Conservation (phyloP, 768 basidiomycete species). For the Boletus vermiculosoides region DNA sequence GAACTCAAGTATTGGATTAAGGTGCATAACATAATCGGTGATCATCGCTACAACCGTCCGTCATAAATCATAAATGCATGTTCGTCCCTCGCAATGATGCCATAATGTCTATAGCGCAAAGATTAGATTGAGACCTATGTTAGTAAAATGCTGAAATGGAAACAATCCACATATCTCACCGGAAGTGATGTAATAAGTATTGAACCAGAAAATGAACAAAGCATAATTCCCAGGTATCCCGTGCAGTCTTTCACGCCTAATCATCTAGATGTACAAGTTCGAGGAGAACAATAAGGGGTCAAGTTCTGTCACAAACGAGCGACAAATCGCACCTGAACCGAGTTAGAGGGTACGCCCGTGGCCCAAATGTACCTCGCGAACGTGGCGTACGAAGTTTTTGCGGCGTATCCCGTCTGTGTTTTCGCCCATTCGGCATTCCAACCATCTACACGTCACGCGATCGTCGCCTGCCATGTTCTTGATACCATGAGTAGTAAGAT, state of each 20-base stretch:
- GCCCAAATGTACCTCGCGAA: slow-evolving; percentile 15
- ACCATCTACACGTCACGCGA: slow-evolving; percentile 7
- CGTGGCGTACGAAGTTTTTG: slow-evolving; percentile 16
- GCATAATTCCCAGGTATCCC: background rate
- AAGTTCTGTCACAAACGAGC: background rate
- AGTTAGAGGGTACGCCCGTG: background rate
- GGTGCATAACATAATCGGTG: no score
- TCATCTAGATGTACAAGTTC: background rate
- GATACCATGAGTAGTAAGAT: background rate
- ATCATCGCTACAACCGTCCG: no score
- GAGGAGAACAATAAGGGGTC: background rate
- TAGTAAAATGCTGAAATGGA: background rate
- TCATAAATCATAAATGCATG: no score
- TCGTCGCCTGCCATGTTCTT: fast-evolving
- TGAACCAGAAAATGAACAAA: background rate
- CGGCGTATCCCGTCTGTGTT: background rate
- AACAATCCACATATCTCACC: background rate
- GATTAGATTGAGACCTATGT: no score
- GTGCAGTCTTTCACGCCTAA: background rate
- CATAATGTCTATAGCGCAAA: no score
- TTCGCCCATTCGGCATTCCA: slow-evolving; percentile 1
- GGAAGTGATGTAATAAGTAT: background rate
- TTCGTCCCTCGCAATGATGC: no score
- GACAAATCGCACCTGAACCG: background rate
- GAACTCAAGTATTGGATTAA: no score